These are phyloP conservation scores for Chondrus crispus DNA, from an alignment of 23 red algal species.

Conservation along the genomic window DNA sequence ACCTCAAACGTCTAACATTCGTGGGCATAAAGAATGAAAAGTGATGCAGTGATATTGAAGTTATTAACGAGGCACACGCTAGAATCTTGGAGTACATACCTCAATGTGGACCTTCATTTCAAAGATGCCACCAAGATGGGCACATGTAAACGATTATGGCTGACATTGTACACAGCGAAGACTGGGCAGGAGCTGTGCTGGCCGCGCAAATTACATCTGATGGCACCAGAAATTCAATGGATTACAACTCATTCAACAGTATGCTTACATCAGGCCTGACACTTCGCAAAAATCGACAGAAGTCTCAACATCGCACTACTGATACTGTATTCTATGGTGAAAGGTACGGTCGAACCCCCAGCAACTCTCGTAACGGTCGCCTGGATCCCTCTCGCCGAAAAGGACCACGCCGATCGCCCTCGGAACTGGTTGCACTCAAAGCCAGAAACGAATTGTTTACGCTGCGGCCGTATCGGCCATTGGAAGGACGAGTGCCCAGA, in stretches of 20 bases:
- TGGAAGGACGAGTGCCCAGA: background rate
- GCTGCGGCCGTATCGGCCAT: background rate
- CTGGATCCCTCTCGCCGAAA: too few species aligned
- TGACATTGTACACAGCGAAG: background rate
- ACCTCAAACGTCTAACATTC: background rate
- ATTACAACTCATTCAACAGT: background rate
- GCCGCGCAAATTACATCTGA: background rate
- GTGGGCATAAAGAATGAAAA: background rate
- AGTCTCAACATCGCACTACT: background rate
- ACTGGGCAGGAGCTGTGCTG: background rate
- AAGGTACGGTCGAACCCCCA: background rate
- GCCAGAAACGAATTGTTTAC: background rate
- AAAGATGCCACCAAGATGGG: background rate
- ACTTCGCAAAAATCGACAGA: background rate
- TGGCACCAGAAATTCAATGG: background rate
- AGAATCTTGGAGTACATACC: background rate
- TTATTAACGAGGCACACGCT: background rate
- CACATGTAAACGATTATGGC: background rate
- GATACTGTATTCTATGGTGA: background rate
- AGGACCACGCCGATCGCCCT: background rate
- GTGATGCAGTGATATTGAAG: background rate
- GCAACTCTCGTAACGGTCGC: background rate
- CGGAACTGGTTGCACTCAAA: background rate
- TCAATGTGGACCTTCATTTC: background rate
- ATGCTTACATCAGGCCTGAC: background rate